phyloP scores from a whole-genome alignment of 225 moss, liverwort and hornwort species.

The Rhytidiadelphus loreus region DNA sequence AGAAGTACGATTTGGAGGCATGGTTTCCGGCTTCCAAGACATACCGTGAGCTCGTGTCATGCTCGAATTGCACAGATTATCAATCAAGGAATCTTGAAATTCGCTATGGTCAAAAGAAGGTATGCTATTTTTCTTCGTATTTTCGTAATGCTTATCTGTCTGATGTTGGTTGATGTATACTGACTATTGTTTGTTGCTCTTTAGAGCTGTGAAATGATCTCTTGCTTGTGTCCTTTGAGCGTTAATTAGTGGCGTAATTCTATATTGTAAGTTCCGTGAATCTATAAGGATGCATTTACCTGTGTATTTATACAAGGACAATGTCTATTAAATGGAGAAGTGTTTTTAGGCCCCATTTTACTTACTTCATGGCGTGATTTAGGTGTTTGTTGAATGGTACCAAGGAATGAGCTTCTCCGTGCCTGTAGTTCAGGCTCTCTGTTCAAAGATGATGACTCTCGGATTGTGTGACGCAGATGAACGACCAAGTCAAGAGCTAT shows the following conservation, averaged over 20 bases:
- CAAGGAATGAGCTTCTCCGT: not conserved
- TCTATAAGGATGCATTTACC: not conserved
- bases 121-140: not conserved
- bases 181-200: not conserved
- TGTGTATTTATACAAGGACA: not conserved
- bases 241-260: not conserved
- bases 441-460: not conserved
- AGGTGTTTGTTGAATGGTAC: not conserved
- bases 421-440: not conserved
- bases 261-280: not conserved
- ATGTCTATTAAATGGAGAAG: not conserved
- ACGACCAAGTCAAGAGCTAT: constrained; percentile 59
- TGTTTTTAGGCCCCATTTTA: not conserved
- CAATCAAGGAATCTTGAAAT: constrained; percentile 82
- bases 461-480: constrained; percentile 31
- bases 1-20: constrained; percentile 95
- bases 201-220: not conserved
- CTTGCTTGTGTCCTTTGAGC: not conserved
- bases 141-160: not conserved
- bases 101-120: constrained; percentile 81
- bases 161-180: not conserved
- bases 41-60: constrained; percentile 85
- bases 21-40: constrained; percentile 84
- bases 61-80: constrained; percentile 92
- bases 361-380: not conserved